Evolutionary conservation across 2,329 filamentous ascomycete species (phyloP), one percentile per base, ranked within the genome.

Genomic region (Triangularia verruculosa): DNA sequence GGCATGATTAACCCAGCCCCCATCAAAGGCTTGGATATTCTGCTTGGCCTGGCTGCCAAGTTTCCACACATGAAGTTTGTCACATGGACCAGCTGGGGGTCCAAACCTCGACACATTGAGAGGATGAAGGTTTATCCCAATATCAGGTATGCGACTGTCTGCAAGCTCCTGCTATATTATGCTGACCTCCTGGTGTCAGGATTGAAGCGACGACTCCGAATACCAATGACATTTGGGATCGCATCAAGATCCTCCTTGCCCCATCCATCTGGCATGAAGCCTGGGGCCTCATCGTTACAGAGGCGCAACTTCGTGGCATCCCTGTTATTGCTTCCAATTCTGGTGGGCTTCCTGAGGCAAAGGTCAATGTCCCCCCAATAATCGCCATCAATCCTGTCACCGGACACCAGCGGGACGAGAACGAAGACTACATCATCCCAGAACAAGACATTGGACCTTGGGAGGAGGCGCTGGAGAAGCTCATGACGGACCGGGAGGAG

Each of bases 1-100:
- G 70, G 70, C 30, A 70, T 71, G 69, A 61, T 71, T 60, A 71
- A 71, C 47, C 70, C 70, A 2, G 70, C 69, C 61, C 69, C 70
- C 11, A 66, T 66, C 64, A 71, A 71, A 32, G 70, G 70, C 2
- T 63, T 70, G 4, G 22, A 57, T 1, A 71, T 71, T 17, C 51
- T 71, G 11, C 25, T 71, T 11, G 69, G 43, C 1, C 64, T 71
- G 1, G 70, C 69, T 28, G 56, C 64, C 47, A 62, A 55, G 25
- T 63, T 70, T 3, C 70, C 70, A 2, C 32, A 70, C 24, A 53
- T 70, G 53, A 67, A 69, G 51, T 71, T 71, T 58, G 67, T 71
- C 30, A 63, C 65, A 20, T 71, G 70, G 70, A 65, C 60, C 28
- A 71, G 70, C 64, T 71, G 70, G 70, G 70, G 70, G 6, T 66